Evolutionary conservation across 192 early-diverging fungal genomes (phyloP).

Genomic region (Dispira simplex): DNA sequence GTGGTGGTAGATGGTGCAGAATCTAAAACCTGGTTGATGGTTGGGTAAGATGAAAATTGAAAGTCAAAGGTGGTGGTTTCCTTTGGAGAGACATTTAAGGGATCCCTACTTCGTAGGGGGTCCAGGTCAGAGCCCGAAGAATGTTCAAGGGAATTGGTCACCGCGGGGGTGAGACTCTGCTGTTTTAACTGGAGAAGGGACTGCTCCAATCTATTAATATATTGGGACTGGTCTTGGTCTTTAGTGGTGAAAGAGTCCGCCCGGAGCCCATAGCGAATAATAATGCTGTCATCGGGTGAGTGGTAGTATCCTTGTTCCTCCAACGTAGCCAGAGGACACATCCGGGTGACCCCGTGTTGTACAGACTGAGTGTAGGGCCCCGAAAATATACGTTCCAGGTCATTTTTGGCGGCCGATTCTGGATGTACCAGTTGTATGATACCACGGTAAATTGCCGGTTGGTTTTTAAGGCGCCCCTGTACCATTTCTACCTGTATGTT

Average conservation of each 20-base stretch:
- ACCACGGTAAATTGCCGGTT: not conserved
- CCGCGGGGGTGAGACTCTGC: not conserved
- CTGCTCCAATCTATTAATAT: slow-evolving; percentile 1
- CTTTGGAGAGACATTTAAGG: not conserved
- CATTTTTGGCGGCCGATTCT: not conserved
- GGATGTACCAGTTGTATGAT: not conserved
- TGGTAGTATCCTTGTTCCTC: slow-evolving; percentile 3
- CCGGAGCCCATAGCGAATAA: slow-evolving; percentile 3
- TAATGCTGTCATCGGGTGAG: not conserved
- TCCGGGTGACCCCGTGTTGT: not conserved
- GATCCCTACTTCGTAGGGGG: not conserved
- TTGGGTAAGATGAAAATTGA: not conserved
- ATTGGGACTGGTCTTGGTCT: slow-evolving; percentile 11
- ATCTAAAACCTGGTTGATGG: not conserved
- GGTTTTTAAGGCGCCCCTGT: not conserved
- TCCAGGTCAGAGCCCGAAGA: not conserved
- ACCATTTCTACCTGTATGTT: slow-evolving; percentile 2
- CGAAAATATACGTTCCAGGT: not conserved
- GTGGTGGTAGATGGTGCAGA: not conserved
- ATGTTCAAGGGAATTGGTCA: not conserved
- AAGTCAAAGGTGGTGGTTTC: not conserved
- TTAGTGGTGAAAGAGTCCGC: not conserved
- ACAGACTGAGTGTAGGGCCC: not conserved
- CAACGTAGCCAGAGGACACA: not conserved
- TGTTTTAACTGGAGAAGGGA: slow-evolving; percentile 5